Percentiles rank a stretch among this genome's conserved stretches.
phyloP scores from a whole-genome alignment of 2,329 filamentous ascomycete species.

The Aspergillus novoparasiticus region DNA sequence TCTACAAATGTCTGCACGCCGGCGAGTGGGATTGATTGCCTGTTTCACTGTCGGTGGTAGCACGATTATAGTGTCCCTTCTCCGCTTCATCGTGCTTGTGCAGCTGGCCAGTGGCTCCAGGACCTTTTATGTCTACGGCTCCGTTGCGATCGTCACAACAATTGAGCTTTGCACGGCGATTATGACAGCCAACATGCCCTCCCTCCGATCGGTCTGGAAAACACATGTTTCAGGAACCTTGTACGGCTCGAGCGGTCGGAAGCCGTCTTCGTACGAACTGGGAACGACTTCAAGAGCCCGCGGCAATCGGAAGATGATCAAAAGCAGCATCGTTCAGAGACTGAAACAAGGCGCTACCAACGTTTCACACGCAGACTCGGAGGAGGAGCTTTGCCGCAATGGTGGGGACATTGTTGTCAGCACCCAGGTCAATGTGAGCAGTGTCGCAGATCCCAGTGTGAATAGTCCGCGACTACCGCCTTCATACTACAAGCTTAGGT shows the following conservation, averaged over 20 bases:
- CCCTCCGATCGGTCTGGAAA: constrained; percentile 4
- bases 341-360: neutral
- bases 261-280: neutral
- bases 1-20: constrained; percentile 5
- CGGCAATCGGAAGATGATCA: neutral
- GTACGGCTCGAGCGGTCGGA: neutral
- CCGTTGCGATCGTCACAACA: constrained; percentile 8
- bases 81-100: constrained; percentile 10
- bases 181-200: constrained; percentile 10
- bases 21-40: constrained; percentile 8
- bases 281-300: neutral
- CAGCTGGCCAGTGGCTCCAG: constrained; percentile 6
- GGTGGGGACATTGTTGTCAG: constrained; percentile 1
- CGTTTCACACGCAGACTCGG: neutral
- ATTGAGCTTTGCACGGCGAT: constrained; percentile 8
- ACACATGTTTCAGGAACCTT: constrained; percentile 4
- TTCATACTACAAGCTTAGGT: neutral
- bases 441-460: neutral
- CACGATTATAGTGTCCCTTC: constrained; percentile 9
- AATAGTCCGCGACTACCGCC: neutral
- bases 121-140: constrained; percentile 8
- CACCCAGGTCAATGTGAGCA: neutral
- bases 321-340: neutral
- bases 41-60: constrained; percentile 9
- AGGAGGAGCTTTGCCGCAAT: neutral